Evolutionary conservation across 164 flowering plant species (phyloP), one percentile per base, ranked within the genome.

Genomic region (Aristolochia californica): DNA sequence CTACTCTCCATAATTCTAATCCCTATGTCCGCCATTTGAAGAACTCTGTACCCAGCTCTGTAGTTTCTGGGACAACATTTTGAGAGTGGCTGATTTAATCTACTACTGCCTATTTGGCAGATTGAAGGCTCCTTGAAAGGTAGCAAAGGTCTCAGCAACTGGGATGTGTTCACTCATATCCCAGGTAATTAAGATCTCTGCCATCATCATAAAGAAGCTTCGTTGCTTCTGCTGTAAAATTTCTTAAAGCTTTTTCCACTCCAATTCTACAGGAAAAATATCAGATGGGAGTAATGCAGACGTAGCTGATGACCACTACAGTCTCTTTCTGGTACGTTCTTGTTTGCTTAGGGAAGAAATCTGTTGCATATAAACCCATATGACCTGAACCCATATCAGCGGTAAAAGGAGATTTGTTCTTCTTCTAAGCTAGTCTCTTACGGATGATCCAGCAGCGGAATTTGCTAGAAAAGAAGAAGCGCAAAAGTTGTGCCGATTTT

Each of bases 121-220:
- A 53, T 69, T 38, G 76, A 69, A 69, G 76, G 76, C n/a, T 70
- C 70, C 26, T 50, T 58, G 5, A 57, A 58, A 45, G 70, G 57
- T 38, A 50, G 60, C 45, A 69, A 63, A 56, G 38, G 76, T 40
- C 62, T 63, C 3, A 73, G 73, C 68, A 73, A 73, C 48, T 73
- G 76, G 76, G 76, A 73, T 43, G 70, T 62, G 8, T 73, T 66
- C 43, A 24, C 63, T 16, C 68, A 61, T 20, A 44, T 57, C 4
- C 53, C 50, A 40, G 70, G 66, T 67, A 55, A 49, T 20, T 13
- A n/a, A 2, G 0, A 14, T 14, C 14, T 4, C 14, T 11, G 12
- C n/a, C 12, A 1, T 0, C 14, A 15, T 22, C 18, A 2, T 4
- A 11, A 5, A n/a, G 2, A 49, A 12, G 11, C 5, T 16, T 24